Evolutionary conservation across 257 asterid species (phyloP), one percentile per base, ranked within the genome.

Genomic region (Echites panduratus): DNA sequence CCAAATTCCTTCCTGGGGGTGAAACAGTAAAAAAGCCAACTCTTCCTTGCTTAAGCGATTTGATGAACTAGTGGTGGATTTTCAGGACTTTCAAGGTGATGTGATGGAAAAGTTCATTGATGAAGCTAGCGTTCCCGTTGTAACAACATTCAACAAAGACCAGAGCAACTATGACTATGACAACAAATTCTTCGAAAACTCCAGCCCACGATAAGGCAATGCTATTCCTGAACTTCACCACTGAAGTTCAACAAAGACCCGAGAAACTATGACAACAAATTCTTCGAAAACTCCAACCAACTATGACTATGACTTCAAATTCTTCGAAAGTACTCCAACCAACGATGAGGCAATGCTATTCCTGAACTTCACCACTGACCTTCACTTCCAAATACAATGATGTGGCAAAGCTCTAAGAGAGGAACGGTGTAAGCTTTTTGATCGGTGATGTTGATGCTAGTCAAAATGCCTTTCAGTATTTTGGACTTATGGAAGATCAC

Each of bases 301-400:
- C n/a, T n/a, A n/a, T n/a, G n/a, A n/a, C n/a, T n/a, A n/a, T n/a
- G n/a, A n/a, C n/a, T n/a, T n/a, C n/a, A n/a, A n/a, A n/a, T n/a
- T n/a, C n/a, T n/a, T n/a, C n/a, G n/a, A n/a, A n/a, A n/a, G n/a
- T n/a, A n/a, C n/a, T n/a, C n/a, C n/a, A n/a, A n/a, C n/a, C n/a
- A n/a, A n/a, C n/a, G n/a, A n/a, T n/a, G n/a, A n/a, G 98, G 97
- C 90, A 76, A 74, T 92, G 89, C 88, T 92, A 16, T 86, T 89
- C 54, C 85, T 83, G 66, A 83, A 88, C 90, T 90, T 92, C 82
- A 90, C 79, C 82, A 75, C 70, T 48, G 95, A 88, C 73, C 84
- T 92, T 88, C 83, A 73, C 80, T 66, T 57, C 85, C 17, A 88
- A 79, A 54, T 90, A 87, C 61, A 85, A 80, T 79, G 89, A 86